Base-by-base conservation (phyloP, 257 asterid genomes). In the Striga asiatica region DNA sequence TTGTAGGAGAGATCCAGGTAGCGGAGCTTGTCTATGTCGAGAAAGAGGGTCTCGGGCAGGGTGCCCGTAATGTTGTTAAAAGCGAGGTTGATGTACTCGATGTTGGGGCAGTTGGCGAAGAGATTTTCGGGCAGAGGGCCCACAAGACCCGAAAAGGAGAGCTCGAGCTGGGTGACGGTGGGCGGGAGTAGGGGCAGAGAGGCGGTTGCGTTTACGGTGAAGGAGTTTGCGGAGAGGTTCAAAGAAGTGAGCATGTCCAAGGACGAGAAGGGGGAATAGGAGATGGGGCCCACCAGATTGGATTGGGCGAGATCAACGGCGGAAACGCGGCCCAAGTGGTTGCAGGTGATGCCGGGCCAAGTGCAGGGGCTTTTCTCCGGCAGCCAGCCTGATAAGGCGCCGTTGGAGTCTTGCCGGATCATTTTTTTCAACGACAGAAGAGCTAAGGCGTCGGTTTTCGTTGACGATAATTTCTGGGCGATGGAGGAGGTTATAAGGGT, bases 351-450 rank as follows among this genome's bases (percentile, higher is more conserved):
- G 39, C 96, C 96, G 48, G 56, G 54, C 84, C 88, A 89, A 13
- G 70, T 62, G 70, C 98, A 89, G 16, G 88, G 80, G 62, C 82
- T 84, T 5, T 47, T 72, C 24, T 48, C 71, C 19, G 47, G 73
- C 17, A 67, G 64, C 98, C 98, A 89, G 3, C 60, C 75, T 8
- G 93, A 81, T 32, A 86, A 64, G 43, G 61, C 83, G 54, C 78
- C 91, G 35, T 47, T 47, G 1, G 92, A 89, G 47, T 89, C 95
- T 5, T 54, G 62, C 2, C 56, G 70, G 27, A 89, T 76, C 96
- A 76, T 83, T 46, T 80, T 89, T 74, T 86, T 89, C 88, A 89
- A 83, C n/a, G 76, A 39, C 0, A 75, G 59, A n/a, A 89, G 96
- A 2, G 92, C 75, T 10, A 53, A 65, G 0, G 93, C 81, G 53